Evolutionary conservation across 495 filamentous ascomycete genomes (phyloP).

Genomic region (Penicillium ucsense): DNA sequence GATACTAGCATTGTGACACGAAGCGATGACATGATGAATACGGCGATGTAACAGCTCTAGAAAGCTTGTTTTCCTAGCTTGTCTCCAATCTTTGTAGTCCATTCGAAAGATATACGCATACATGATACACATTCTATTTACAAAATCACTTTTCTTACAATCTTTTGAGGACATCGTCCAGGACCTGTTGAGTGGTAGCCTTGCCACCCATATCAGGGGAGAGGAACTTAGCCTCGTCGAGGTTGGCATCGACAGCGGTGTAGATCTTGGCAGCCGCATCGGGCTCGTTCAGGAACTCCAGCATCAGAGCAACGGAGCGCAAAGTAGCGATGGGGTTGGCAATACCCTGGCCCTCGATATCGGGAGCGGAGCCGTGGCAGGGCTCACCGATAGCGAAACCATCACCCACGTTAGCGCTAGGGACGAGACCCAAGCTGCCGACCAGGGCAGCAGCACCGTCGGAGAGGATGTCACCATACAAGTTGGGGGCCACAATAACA

Average conservation of each 20-base stretch:
- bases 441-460: conserved; percentile 94
- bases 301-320: conserved; percentile 83
- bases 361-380: conserved; percentile 91
- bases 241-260: conserved; percentile 79
- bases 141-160: conserved; percentile 43
- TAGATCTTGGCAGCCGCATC: conserved; percentile 83
- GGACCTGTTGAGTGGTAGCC: conserved; percentile 78
- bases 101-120: too few relatives aligned
- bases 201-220: conserved; percentile 88
- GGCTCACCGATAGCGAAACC: conserved; percentile 95
- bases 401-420: conserved; percentile 93
- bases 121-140: conserved; percentile 5
- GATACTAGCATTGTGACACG: too few relatives aligned
- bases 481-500: conserved; percentile 94
- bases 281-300: conserved; percentile 87
- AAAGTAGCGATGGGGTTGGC: conserved; percentile 96
- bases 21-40: background rate
- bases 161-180: conserved; percentile 79
- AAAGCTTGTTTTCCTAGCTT: too few relatives aligned
- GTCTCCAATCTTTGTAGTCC: background rate
- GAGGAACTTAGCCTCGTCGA: conserved; percentile 72
- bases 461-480: conserved; percentile 94
- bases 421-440: conserved; percentile 86
- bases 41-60: background rate
- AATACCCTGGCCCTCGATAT: conserved; percentile 87